Conservation (phyloP, 2,329 filamentous ascomycete species). For the Thermomyces lanuginosus region DNA sequence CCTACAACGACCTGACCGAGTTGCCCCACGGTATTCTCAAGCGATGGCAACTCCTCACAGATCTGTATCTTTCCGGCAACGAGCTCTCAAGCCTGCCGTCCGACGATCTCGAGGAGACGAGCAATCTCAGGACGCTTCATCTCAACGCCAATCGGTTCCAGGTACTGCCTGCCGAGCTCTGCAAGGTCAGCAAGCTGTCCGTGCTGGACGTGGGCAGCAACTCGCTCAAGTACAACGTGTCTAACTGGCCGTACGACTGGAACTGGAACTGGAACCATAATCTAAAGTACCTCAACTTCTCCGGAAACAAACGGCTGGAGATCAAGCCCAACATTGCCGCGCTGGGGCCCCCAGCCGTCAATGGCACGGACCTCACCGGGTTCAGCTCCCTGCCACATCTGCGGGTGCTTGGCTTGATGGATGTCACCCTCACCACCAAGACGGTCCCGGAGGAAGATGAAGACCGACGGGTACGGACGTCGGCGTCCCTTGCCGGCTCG, state of each 20-base stretch:
- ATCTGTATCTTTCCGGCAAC: conserved; percentile 90
- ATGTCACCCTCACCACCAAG: conserved; percentile 85
- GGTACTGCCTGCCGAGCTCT: conserved; percentile 85
- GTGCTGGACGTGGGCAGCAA: conserved; percentile 94
- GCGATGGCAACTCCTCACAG: conserved; percentile 75
- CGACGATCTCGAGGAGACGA: conserved; percentile 83
- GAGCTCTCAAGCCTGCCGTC: conserved; percentile 80
- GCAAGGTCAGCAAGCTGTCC: conserved; percentile 78
- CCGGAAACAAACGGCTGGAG: conserved; percentile 88
- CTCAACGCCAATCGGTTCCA: conserved; percentile 98
- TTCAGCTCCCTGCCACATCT: conserved; percentile 75
- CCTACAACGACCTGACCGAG: conserved; percentile 87
- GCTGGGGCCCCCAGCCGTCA: conserved; percentile 29
- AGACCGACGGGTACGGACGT: conserved; percentile 88
- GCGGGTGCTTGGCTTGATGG: conserved; percentile 84
- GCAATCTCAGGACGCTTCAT: conserved; percentile 72
- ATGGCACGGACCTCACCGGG: conserved; percentile 65
- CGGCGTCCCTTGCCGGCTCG: conserved; percentile 78
- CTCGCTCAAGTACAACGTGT: conserved; percentile 92
- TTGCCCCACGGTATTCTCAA: conserved; percentile 77
- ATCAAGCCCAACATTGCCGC: conserved; percentile 55
- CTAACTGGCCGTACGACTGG: conserved; percentile 98
- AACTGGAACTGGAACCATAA: conserved; percentile 99
- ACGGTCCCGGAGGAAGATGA: conserved; percentile 91
- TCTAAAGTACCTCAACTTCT: conserved; percentile 85